phyloP scores from a whole-genome alignment of 1,284 basidiomycete species.

The Heterobasidion parviporum region DNA sequence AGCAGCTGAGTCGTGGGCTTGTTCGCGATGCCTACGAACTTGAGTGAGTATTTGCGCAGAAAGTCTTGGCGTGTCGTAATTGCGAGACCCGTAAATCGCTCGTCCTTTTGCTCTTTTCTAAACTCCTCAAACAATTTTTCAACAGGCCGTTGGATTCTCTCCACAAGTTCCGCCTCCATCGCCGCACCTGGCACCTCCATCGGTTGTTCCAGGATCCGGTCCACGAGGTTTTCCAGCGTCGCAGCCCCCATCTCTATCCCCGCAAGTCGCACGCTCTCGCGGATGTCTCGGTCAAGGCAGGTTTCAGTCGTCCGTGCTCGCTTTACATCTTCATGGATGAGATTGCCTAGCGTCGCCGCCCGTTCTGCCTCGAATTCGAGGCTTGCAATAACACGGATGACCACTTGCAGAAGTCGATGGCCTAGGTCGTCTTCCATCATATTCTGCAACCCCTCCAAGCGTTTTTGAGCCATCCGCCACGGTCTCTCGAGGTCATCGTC shows the following conservation, averaged over 20 bases:
- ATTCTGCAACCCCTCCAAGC: background rate
- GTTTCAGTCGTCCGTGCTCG: too few relatives aligned
- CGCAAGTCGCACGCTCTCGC: too few relatives aligned
- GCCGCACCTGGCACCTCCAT: background rate
- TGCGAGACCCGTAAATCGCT: constrained; percentile 28
- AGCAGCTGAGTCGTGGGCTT: constrained; percentile 8
- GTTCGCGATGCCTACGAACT: constrained; percentile 22
- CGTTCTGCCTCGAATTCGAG: too few relatives aligned
- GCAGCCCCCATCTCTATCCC: background rate
- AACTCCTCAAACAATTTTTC: background rate
- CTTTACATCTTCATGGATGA: too few relatives aligned
- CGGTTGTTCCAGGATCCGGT: background rate
- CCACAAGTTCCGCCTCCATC: background rate
- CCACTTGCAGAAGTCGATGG: background rate
- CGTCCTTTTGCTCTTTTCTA: background rate
- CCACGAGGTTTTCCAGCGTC: background rate
- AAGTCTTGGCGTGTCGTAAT: constrained; percentile 41
- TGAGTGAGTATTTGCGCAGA: constrained; percentile 31
- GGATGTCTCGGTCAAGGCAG: too few relatives aligned
- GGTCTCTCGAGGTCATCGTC: background rate
- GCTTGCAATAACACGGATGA: background rate
- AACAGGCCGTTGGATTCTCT: background rate
- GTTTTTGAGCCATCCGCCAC: background rate
- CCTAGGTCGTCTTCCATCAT: background rate
- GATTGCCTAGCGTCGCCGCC: too few relatives aligned